Base-by-base conservation (phyloP, 1,139 yeast genomes). In the Hyphopichia pseudoburtonii region DNA sequence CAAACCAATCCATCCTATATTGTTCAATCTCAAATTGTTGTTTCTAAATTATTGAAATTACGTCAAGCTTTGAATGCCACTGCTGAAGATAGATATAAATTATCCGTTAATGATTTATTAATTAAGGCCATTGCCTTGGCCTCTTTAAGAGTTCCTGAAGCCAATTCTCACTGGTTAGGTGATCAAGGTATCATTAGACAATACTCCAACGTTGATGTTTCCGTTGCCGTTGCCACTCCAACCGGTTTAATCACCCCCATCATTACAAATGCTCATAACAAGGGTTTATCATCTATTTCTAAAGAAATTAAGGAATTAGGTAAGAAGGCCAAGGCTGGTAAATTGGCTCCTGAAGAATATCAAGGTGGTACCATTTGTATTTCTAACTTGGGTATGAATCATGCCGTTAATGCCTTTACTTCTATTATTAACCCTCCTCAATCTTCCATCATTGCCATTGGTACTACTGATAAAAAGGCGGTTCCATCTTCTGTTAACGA, bases 311-410 rank as follows among this genome's bases (percentile, higher is more conserved):
- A 92, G 76, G 96, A 85, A 54, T 78, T 92, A 54, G 98, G 96
- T 54, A 86, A 87, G 76, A 88, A 94, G 70, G 98, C 98, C 46
- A 89, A 92, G 70, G 88, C 78, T 45, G 90, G 89, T 68, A 92
- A 90, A 75, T 81, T 92, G 62, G 62, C 70, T 50, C 98, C 98
- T 46, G 95, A 88, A 65, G 98, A 92, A 72, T 94, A 85, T 81
- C 96, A 88, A 76, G 99, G 99, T 56, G 99, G 99, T 61, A 90
- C 98, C 52, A 87, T 92, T 64, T 88, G 97, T 66, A 90, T 92
- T 58, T 90, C 97, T 49, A 92, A 92, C 84, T 76, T 94, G 76
- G 99, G 98, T 60, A 92, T 92, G 98, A 92, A 92, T 80, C 79
- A 74, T 44, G 97, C 98, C 40, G 97, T 92, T 36, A 76, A 82